Evolutionary conservation across 257 asterid species (phyloP), one percentile per base, ranked within the genome.

Genomic region (Penstemon newberryi): DNA sequence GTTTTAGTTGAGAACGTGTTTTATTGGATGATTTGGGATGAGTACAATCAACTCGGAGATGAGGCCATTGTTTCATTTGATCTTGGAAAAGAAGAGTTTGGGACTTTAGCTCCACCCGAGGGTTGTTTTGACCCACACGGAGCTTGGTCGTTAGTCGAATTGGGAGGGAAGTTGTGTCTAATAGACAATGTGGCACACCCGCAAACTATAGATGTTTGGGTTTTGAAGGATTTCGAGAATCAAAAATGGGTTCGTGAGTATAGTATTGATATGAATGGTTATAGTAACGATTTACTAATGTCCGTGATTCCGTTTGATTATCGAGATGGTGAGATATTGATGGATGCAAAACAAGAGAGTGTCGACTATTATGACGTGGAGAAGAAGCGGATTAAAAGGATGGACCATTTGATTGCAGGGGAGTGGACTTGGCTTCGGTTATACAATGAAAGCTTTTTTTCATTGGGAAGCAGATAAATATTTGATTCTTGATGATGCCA

Each of bases 21-120:
- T 50, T 81, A 81, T 79, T 86, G 87, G 88, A 85, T 82, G 88
- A 78, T 82, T 65, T 83, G 89, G 87, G 87, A 83, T 40, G 86
- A 75, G 55, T 86, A 77, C 41, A 47, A 65, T 71, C 80, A 75
- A 38, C 72, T 72, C 0, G 86, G 68, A 8, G 83, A 79, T 40
- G 87, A 77, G 42, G 89, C 84, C 11, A 83, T 83, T 11, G 73
- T 85, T 38, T 75, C 80, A 0, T 85, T 85, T 63, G 89, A 85
- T 77, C 76, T 83, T 10, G 82, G 5, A 6, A 77, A 77, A 13
- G 83, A 77, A 65, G 89, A 81, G 60, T 86, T 81, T 47, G 81
- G 80, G 10, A 83, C 81, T 4, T 54, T 86, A 44, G 33, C 73
- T n/a, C 87, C 83, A n/a, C 89, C 92, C 0, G 80, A 81, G 18